A percentile compares a stretch with the other conserved stretches of the same genome.
These are phyloP conservation scores for Nidula microcarpa DNA, from an alignment of 768 basidiomycete species.

Conservation along the genomic window DNA sequence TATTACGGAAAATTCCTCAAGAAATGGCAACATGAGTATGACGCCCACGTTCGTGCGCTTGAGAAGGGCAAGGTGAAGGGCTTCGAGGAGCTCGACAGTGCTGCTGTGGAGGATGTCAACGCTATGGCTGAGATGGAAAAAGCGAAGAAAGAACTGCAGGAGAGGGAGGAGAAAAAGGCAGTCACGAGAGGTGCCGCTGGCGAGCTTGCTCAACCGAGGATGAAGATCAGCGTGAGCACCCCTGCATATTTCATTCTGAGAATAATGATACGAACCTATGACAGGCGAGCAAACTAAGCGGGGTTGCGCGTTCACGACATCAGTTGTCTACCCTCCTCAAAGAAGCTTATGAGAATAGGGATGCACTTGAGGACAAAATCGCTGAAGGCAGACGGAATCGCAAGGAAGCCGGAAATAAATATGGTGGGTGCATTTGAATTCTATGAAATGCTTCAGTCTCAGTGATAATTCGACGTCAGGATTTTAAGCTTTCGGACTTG, in stretches of 20 bases:
- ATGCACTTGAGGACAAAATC: constrained; percentile 78
- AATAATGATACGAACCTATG: constrained; percentile 1
- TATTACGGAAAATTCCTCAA: constrained; percentile 68
- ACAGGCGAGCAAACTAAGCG: constrained; percentile 68
- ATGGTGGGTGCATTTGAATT: constrained; percentile 48
- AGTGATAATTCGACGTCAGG: background rate
- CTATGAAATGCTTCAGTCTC: background rate
- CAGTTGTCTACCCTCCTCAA: constrained; percentile 78
- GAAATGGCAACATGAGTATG: constrained; percentile 73
- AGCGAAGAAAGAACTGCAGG: constrained; percentile 70
- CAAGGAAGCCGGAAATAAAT: constrained; percentile 91
- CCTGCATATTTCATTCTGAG: background rate
- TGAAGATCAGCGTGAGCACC: constrained; percentile 73
- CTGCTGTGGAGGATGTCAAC: constrained; percentile 57
- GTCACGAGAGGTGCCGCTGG: constrained; percentile 58
- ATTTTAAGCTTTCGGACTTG: background rate
- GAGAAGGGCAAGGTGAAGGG: constrained; percentile 68
- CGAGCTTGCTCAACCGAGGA: constrained; percentile 64
- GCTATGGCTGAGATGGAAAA: constrained; percentile 75
- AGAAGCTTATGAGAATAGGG: constrained; percentile 82
- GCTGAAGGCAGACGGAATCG: constrained; percentile 80
- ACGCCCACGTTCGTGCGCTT: constrained; percentile 66
- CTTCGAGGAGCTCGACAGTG: constrained; percentile 61
- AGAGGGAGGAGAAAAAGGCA: constrained; percentile 73
- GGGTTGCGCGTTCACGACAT: constrained; percentile 69